A percentile compares a stretch with the other conserved stretches of the same genome.
These are phyloP conservation scores for Petunia secreta DNA, from an alignment of 257 asterid genomes.

Conservation along the genomic window DNA sequence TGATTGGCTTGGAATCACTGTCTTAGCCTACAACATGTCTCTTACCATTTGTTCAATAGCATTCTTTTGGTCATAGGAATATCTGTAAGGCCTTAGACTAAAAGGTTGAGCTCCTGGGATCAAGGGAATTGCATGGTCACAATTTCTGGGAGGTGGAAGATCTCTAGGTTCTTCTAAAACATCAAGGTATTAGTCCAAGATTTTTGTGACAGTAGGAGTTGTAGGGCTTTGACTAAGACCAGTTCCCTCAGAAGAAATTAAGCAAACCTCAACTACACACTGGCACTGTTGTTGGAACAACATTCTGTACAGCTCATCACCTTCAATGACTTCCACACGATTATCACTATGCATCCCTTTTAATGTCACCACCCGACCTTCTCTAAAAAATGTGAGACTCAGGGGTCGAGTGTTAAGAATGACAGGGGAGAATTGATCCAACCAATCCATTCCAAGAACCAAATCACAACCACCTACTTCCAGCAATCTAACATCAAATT, in stretches of 20 bases:
- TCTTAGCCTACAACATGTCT: background rate
- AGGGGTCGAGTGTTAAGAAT: too few species aligned
- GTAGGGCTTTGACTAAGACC: too few species aligned
- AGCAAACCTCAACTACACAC: too few species aligned
- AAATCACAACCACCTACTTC: background rate
- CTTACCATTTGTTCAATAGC: background rate
- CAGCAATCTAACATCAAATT: too few species aligned
- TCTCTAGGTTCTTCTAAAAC: background rate
- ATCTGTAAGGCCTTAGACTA: background rate
- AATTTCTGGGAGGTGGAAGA: background rate
- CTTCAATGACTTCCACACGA: too few species aligned
- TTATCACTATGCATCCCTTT: too few species aligned
- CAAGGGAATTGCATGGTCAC: background rate
- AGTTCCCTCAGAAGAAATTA: background rate
- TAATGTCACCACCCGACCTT: too few species aligned
- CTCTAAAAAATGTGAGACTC: too few species aligned
- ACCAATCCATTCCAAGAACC: too few species aligned
- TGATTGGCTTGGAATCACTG: background rate
- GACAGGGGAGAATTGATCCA: too few species aligned
- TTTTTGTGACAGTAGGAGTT: background rate
- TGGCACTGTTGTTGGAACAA: too few species aligned
- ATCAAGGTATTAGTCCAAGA: fast-evolving
- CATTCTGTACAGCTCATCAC: too few species aligned
- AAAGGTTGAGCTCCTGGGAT: background rate
- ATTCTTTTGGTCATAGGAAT: background rate